These are phyloP conservation scores for Ehretia macrophylla DNA, from an alignment of 257 asterid genomes.

Conservation along the genomic window DNA sequence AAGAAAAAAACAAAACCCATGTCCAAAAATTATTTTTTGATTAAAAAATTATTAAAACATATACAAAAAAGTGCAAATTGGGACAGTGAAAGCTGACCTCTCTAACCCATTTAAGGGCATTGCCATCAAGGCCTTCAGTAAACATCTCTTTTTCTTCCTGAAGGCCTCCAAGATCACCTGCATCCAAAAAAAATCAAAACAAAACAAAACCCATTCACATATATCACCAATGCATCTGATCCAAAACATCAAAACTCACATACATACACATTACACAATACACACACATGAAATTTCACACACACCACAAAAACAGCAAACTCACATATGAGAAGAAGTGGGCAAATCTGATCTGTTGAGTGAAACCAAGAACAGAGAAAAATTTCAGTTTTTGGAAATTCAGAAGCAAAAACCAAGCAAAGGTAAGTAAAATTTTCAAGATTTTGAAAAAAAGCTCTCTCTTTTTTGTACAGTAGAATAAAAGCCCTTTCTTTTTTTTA, in stretches of 20 bases:
- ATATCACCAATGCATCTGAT: constrained; percentile 1
- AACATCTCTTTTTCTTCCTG: constrained; percentile 28
- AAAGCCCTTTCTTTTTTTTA: no score
- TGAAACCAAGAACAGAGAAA: background rate
- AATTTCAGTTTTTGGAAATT: background rate
- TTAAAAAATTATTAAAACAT: no score
- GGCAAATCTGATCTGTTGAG: background rate
- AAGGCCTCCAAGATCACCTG: constrained; percentile 13
- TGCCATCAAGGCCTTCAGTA: constrained; percentile 44
- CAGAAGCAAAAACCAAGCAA: background rate
- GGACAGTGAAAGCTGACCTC: constrained; percentile 24
- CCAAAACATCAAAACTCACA: background rate
- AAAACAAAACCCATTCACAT: background rate
- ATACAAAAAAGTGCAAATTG: background rate
- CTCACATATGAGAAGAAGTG: background rate
- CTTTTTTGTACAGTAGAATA: no score
- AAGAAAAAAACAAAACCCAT: background rate
- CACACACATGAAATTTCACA: no score
- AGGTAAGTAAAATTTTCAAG: no score
- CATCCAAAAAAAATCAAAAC: background rate
- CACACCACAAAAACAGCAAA: no score
- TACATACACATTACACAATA: background rate
- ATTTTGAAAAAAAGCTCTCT: no score
- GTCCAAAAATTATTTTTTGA: background rate
- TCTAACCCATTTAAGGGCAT: constrained; percentile 52